phyloP scores from a whole-genome alignment of 169 alveolate genomes.

The Plasmodium chabaudi region DNA sequence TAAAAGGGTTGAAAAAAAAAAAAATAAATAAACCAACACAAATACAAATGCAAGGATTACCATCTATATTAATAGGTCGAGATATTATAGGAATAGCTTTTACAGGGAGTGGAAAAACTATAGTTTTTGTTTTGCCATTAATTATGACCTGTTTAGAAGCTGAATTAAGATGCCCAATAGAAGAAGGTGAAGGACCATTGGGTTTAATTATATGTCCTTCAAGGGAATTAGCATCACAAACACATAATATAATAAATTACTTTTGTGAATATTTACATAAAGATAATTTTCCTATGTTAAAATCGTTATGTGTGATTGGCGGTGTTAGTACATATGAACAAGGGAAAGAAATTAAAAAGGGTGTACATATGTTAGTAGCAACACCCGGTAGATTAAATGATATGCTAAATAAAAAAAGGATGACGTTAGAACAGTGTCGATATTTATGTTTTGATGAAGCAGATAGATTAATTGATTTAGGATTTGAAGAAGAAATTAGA shows the following conservation, averaged over 20 bases:
- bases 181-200: conserved; percentile 93
- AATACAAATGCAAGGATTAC: conserved; percentile 95
- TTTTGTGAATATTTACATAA: conserved; percentile 80
- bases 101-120: conserved; percentile 95
- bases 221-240: conserved; percentile 95
- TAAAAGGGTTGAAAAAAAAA: conserved; percentile 88
- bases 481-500: conserved; percentile 97
- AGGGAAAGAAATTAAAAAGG: conserved; percentile 84
- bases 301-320: conserved; percentile 87
- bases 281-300: conserved; percentile 83
- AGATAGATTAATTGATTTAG: conserved; percentile 96
- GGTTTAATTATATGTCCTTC: conserved; percentile 95
- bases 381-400: conserved; percentile 98
- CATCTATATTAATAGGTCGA: conserved; percentile 90
- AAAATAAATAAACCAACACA: conserved; percentile 93
- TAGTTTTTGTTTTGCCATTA: conserved; percentile 94
- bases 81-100: conserved; percentile 95
- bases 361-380: conserved; percentile 96
- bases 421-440: conserved; percentile 91
- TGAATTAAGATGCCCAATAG: conserved; percentile 85
- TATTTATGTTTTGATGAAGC: conserved; percentile 98
- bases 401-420: conserved; percentile 90
- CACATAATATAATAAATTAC: conserved; percentile 88
- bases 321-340: conserved; percentile 86
- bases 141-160: conserved; percentile 91